Conservation (phyloP, 2,329 filamentous ascomycete species). For the Pseudogymnoascus sp. region DNA sequence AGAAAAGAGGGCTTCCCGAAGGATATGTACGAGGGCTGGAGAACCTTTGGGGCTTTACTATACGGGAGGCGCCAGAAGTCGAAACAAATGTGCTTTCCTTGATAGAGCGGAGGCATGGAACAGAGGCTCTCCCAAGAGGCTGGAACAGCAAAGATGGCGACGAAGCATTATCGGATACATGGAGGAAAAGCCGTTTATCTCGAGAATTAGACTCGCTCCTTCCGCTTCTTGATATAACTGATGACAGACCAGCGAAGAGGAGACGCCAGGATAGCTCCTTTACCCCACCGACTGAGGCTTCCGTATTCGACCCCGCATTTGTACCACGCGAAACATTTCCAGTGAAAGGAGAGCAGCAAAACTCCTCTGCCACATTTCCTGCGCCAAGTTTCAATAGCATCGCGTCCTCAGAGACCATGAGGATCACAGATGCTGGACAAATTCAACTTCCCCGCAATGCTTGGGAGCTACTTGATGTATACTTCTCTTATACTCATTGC, state of each 20-base stretch:
- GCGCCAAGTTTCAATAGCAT: neutral
- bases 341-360: neutral
- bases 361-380: neutral
- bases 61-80: slow-evolving; percentile 9
- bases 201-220: slow-evolving; percentile 7
- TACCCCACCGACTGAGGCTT: slow-evolving; percentile 21
- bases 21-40: slow-evolving; percentile 67
- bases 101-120: slow-evolving; percentile 24
- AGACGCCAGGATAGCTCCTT: slow-evolving; percentile 10
- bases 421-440: neutral
- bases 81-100: slow-evolving; percentile 10
- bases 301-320: slow-evolving; percentile 10
- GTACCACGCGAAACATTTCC: neutral
- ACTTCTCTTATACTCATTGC: slow-evolving; percentile 63
- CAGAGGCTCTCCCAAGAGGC: slow-evolving; percentile 23
- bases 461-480: slow-evolving; percentile 56
- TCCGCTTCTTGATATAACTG: slow-evolving; percentile 3
- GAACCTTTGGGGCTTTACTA: slow-evolving; percentile 17
- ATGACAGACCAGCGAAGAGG: slow-evolving; percentile 7
- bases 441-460: slow-evolving; percentile 41
- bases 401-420: neutral
- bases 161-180: slow-evolving; percentile 32
- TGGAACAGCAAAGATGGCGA: slow-evolving; percentile 34
- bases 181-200: slow-evolving; percentile 12
- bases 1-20: slow-evolving; percentile 66